Base-by-base conservation (phyloP, 2,329 filamentous ascomycete species). In the Tolypocladium nubicola region DNA sequence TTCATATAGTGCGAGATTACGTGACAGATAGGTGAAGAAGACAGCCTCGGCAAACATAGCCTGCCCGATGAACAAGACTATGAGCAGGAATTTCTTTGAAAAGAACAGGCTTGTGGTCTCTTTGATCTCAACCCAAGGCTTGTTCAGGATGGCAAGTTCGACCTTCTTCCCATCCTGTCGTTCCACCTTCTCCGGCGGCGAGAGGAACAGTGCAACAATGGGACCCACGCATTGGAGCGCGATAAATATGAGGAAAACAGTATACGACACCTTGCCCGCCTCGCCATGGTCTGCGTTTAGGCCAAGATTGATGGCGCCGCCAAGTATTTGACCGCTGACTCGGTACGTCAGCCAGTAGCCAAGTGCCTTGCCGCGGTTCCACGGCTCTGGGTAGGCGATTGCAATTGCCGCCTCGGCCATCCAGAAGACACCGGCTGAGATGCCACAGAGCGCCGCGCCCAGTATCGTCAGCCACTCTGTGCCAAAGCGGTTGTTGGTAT, bases 351-450 rank as follows among this genome's bases (percentile, higher is more conserved):
- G 75, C 87, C 87, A 90, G 64, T 86, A 84, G 0, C 85, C 87
- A 0, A 90, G 72, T 21, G 84, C 82, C 19, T 79, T 79, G 0
- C 84, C 85, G 56, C 81, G 79, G 53, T 87, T 87, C 65, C 81
- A 83, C 0, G 86, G 85, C 63, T 90, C 87, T 0, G 87, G 86
- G 61, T 90, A 90, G 0, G 83, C 78, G 23, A 90, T 80, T 0
- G 86, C 86, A 57, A 90, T 88, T 0, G 87, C 86, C 0, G 85
- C 85, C 70, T 90, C 87, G 0, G 86, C 82, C 76, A 85, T 85
- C 87, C 87, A 90, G 69, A 90, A 90, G 0, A 90, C 75, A 0
- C 87, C 87, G 0, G 87, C 87, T 0, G 83, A 85, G 38, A 89
- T 76, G 21, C 87, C 87, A 61, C 87, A 90, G 0, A 87, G 73